These are phyloP conservation scores for Myriosclerotinia scirpicola DNA, from an alignment of 2,329 filamentous ascomycete genomes.

Conservation along the genomic window DNA sequence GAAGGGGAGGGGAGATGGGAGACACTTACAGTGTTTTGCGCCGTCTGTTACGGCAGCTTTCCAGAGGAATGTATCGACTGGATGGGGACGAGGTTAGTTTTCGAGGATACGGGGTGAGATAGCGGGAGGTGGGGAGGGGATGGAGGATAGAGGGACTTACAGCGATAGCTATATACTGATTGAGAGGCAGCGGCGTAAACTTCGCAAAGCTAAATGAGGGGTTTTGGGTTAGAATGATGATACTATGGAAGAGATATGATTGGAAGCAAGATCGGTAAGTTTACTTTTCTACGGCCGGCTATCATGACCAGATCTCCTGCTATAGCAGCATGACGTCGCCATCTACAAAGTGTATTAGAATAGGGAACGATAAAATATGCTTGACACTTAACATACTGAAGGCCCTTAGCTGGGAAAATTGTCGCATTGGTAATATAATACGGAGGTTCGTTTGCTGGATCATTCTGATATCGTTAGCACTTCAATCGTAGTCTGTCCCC, in stretches of 20 bases:
- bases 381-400: slow-evolving; percentile 33
- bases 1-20: neutral
- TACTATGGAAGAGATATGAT: neutral
- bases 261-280: neutral
- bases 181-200: slow-evolving; percentile 42
- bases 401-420: slow-evolving; percentile 41
- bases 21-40: slow-evolving; percentile 44
- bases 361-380: neutral
- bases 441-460: slow-evolving; percentile 49
- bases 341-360: slow-evolving; percentile 30
- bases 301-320: slow-evolving; percentile 52
- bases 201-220: slow-evolving; percentile 43
- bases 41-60: slow-evolving; percentile 45
- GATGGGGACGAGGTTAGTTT: neutral
- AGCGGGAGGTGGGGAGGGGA: too few relatives aligned
- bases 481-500: neutral
- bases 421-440: slow-evolving; percentile 43
- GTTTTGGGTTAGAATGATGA: neutral
- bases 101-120: neutral
- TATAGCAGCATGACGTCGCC: slow-evolving; percentile 49
- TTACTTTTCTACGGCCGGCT: slow-evolving; percentile 44
- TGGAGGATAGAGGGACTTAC: neutral
- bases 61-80: slow-evolving; percentile 47
- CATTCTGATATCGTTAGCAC: slow-evolving; percentile 36
- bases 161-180: slow-evolving; percentile 50